phyloP scores from a whole-genome alignment of 768 basidiomycete genomes.

The Naganishia onofrii region DNA sequence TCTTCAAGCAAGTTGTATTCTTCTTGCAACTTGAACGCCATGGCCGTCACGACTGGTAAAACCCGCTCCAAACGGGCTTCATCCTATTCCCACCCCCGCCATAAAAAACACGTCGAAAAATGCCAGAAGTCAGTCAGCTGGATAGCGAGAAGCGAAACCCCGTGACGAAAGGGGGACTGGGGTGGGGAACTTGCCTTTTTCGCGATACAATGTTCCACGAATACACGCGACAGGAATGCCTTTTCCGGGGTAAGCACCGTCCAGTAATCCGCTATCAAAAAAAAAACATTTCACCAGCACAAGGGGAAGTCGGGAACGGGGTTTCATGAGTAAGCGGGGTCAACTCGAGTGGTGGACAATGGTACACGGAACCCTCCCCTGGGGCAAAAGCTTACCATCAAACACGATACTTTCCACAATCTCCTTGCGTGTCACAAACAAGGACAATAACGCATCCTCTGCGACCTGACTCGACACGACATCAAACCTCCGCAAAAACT shows the following conservation, averaged over 20 bases:
- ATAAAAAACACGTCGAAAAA: too few relatives aligned
- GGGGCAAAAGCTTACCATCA: conserved; percentile 63
- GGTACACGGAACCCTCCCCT: too few relatives aligned
- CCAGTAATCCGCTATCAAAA: conserved; percentile 73
- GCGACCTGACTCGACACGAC: conserved; percentile 57
- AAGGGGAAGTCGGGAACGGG: too few relatives aligned
- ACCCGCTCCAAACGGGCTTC: conserved; percentile 64
- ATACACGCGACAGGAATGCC: conserved; percentile 77
- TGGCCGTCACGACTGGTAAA: conserved; percentile 77
- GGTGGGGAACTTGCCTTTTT: conserved; percentile 33
- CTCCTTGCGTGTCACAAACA: conserved; percentile 67
- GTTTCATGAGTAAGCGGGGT: too few relatives aligned
- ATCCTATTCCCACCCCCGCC: conserved; percentile 55
- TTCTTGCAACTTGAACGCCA: conserved; percentile 72
- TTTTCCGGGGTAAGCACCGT: conserved; percentile 65
- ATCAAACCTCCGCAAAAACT: conserved; percentile 51
- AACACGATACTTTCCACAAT: conserved; percentile 70
- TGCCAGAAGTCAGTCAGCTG: too few relatives aligned
- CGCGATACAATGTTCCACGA: conserved; percentile 69
- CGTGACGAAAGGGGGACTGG: too few relatives aligned
- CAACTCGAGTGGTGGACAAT: too few relatives aligned
- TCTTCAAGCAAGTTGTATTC: conserved; percentile 64
- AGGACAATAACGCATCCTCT: conserved; percentile 68
- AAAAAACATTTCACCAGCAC: too few relatives aligned
- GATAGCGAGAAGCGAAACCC: too few relatives aligned